These are phyloP conservation scores for Hericium erinaceus DNA, from an alignment of 768 basidiomycete species.

Conservation along the genomic window DNA sequence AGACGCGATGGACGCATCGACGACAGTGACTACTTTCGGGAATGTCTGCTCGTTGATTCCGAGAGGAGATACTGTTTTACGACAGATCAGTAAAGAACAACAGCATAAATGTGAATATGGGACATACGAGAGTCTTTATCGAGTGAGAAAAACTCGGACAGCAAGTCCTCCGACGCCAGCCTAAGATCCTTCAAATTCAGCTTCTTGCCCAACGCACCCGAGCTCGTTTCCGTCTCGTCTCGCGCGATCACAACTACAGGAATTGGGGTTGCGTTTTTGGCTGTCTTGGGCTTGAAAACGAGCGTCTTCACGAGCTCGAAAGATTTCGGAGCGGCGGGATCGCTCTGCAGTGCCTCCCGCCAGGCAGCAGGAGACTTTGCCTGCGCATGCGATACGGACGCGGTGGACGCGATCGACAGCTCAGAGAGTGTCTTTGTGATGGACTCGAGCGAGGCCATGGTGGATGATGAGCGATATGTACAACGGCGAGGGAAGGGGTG, in stretches of 20 bases:
- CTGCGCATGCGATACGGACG: conserved; percentile 45
- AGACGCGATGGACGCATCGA: conserved; percentile 72
- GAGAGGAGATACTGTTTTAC: conserved; percentile 64
- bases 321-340: conserved; percentile 38
- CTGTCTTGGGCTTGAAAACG: conserved; percentile 93
- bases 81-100: conserved; percentile 1
- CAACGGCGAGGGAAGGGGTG: background rate
- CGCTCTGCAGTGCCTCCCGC: conserved; percentile 59
- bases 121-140: conserved; percentile 81
- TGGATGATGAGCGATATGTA: conserved; percentile 11
- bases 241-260: conserved; percentile 83
- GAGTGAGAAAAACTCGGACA: conserved; percentile 74
- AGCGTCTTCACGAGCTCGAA: conserved; percentile 81
- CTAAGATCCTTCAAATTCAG: conserved; percentile 82
- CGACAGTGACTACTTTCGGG: conserved; percentile 60
- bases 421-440: conserved; percentile 34
- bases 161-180: conserved; percentile 76
- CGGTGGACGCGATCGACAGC: conserved; percentile 46
- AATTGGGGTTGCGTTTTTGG: conserved; percentile 76
- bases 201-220: conserved; percentile 67
- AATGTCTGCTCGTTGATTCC: conserved; percentile 58
- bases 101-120: background rate
- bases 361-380: conserved; percentile 68
- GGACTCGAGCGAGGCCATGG: conserved; percentile 28
- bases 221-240: conserved; percentile 78